Conservation (phyloP, 768 basidiomycete species). For the Mrakia gelida region DNA sequence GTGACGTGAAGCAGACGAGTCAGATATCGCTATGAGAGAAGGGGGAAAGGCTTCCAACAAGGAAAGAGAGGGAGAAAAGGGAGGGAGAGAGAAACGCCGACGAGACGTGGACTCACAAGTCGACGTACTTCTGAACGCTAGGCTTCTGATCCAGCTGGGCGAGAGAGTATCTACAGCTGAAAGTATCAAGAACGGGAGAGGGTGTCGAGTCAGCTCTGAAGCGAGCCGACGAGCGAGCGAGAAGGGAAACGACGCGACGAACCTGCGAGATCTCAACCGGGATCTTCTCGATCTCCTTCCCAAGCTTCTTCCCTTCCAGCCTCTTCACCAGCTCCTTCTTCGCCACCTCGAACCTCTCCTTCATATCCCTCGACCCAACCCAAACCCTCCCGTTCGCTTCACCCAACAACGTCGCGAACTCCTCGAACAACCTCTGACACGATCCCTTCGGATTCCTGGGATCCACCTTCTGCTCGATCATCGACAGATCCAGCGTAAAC, state of each 20-base stretch:
- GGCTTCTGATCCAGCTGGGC: too few relatives aligned
- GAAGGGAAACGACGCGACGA: background rate
- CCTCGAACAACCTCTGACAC: background rate
- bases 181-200: too few relatives aligned
- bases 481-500: background rate
- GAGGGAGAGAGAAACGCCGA: too few relatives aligned
- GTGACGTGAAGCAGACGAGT: too few relatives aligned
- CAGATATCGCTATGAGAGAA: too few relatives aligned
- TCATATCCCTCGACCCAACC: background rate
- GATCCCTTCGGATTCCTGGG: background rate
- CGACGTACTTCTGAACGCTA: too few relatives aligned
- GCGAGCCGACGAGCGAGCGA: background rate
- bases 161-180: too few relatives aligned
- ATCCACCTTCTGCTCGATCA: background rate
- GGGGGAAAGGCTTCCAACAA: too few relatives aligned
- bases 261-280: background rate
- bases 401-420: background rate
- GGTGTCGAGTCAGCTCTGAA: too few relatives aligned
- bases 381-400: background rate
- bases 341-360: background rate
- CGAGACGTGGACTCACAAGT: too few relatives aligned
- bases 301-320: background rate
- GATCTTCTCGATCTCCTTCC: background rate
- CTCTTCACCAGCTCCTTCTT: background rate
- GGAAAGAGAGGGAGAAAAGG: too few relatives aligned